Evolutionary conservation across 164 flowering plant species (phyloP).

Genomic region (Vitis rotundifolia): DNA sequence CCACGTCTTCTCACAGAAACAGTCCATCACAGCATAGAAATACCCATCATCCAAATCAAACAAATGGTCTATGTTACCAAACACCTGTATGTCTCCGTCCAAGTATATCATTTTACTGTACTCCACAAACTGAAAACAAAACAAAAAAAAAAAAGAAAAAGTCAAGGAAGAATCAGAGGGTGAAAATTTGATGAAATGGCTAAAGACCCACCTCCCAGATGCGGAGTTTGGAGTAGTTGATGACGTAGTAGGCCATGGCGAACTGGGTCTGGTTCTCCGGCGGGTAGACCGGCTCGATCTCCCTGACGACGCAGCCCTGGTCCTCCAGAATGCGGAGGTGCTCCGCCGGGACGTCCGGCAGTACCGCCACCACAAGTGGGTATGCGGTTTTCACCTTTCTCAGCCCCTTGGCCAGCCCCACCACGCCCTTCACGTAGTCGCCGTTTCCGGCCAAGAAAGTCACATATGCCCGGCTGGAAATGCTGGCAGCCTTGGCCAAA

Average conservation of each 20-base stretch:
- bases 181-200: too few species aligned
- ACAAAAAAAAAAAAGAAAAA: background rate
- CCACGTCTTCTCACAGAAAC: constrained; percentile 24
- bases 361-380: constrained; percentile 60
- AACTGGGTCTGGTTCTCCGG: constrained; percentile 48
- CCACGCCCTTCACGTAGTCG: constrained; percentile 62
- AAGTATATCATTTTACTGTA: constrained; percentile 17
- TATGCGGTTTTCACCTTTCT: constrained; percentile 46
- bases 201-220: constrained; percentile 21
- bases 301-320: constrained; percentile 56
- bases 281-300: constrained; percentile 55
- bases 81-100: constrained; percentile 23
- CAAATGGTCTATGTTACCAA: constrained; percentile 18
- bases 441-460: constrained; percentile 63
- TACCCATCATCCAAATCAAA: constrained; percentile 14
- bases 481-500: constrained; percentile 10
- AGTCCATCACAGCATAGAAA: constrained; percentile 21
- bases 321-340: constrained; percentile 44
- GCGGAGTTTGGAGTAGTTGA: constrained; percentile 29
- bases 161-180: background rate
- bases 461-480: constrained; percentile 36
- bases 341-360: constrained; percentile 65
- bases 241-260: constrained; percentile 21
- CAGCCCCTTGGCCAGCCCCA: constrained; percentile 60
- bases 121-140: constrained; percentile 16